These are phyloP conservation scores for Terana coerulea DNA, from an alignment of 768 basidiomycete genomes.

Conservation along the genomic window DNA sequence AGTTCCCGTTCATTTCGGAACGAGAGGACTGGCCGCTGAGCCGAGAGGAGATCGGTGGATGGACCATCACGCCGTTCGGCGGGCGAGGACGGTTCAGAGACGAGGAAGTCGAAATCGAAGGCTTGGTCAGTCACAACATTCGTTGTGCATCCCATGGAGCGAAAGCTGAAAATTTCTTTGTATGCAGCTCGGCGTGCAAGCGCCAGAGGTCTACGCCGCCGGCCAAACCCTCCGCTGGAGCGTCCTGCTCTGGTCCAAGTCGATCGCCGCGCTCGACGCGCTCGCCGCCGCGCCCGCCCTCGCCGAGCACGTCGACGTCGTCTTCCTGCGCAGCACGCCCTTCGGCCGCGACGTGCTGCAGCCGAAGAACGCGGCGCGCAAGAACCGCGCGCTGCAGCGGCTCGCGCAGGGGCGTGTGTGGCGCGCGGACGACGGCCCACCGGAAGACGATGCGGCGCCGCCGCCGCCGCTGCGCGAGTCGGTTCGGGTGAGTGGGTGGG, in stretches of 20 bases:
- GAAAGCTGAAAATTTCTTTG: no score
- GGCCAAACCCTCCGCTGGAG: slow-evolving; percentile 7
- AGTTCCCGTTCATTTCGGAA: slow-evolving; percentile 2
- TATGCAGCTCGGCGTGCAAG: slow-evolving; percentile 10
- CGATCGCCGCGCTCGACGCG: slow-evolving; percentile 10
- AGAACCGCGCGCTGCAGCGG: neutral
- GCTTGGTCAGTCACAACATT: slow-evolving; percentile 7
- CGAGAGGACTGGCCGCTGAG: slow-evolving; percentile 11
- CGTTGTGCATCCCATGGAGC: no score
- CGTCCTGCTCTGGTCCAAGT: slow-evolving; percentile 10
- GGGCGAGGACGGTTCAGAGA: slow-evolving; percentile 9
- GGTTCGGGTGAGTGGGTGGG: neutral
- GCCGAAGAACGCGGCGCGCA: slow-evolving; percentile 3
- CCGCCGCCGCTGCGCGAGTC: neutral
- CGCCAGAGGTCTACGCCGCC: slow-evolving; percentile 8
- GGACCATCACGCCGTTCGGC: slow-evolving; percentile 12
- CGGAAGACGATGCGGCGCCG: slow-evolving; percentile 4
- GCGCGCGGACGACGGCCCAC: slow-evolving; percentile 1
- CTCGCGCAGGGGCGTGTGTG: neutral
- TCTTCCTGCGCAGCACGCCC: neutral
- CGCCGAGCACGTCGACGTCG: neutral
- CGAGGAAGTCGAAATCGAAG: slow-evolving; percentile 12
- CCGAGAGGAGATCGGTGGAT: slow-evolving; percentile 11
- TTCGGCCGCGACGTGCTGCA: neutral
- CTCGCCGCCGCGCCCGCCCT: neutral